Base-by-base conservation (phyloP, 306 rosid species). In the Comarum palustre region DNA sequence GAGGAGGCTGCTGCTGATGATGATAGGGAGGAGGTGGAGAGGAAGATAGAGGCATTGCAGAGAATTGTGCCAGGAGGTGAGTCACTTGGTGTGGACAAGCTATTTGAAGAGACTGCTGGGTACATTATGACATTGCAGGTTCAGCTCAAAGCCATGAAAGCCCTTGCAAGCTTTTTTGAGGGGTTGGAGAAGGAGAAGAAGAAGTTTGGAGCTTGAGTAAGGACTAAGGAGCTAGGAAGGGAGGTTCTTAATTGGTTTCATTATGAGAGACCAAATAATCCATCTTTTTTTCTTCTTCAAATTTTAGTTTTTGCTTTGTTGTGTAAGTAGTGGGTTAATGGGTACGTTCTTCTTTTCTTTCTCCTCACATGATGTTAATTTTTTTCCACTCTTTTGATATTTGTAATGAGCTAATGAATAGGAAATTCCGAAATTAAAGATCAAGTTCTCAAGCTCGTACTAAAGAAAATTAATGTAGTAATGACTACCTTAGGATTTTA, bases 51-150 rank as follows among this genome's bases (percentile, higher is more conserved):
- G 69, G 90, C 97, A 72, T 83, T 94, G 82, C 92, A 94, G 90
- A 88, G 77, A 84, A 86, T 94, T 59, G 97, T 94, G 32, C 98
- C 98, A 0, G 90, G 90, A 5, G 95, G 96, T 0, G 97, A 86
- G 43, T 80, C 87, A 5, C 81, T 84, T 2, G 97, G 84, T 2
- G 92, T 86, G 11, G 98, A 91, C 81, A 80, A 86, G 66, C 95
- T 94, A 0, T 94, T 94, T 38, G 96, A 94, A 71, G 90, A 91
- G 68, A 94, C 98, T 39, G 98, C 98, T 25, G 90, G 81, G 1
- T 94, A 94, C 73, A 94, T 94, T 29, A 25, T 89, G 74, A 68
- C 89, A 5, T 84, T 94, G 82, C 97, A 88, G 83, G 82, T 62
- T 54, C 96, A 86, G 73, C 85, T 91, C 69, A 91, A 91, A 71